Conservation (phyloP, 805 yeast species). For the Kodamaea lidongshanica region DNA sequence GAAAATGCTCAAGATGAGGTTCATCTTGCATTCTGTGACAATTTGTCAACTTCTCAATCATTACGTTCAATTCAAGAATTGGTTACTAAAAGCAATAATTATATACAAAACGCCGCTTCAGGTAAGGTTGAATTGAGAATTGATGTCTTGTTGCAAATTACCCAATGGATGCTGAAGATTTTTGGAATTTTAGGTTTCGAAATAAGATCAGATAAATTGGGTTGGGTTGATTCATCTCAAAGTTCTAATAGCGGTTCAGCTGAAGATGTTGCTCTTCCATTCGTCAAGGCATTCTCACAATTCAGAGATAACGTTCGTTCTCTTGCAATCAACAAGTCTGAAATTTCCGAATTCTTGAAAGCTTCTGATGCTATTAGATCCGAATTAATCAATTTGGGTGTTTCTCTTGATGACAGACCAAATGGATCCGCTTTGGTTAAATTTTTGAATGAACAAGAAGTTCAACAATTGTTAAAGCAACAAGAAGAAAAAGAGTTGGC, state of each 20-base stretch:
- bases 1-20: slow-evolving; percentile 49
- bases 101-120: slow-evolving; percentile 46
- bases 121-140: slow-evolving; percentile 45
- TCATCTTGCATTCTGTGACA: slow-evolving; percentile 82
- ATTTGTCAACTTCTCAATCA: slow-evolving; percentile 72
- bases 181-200: slow-evolving; percentile 72
- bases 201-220: slow-evolving; percentile 61
- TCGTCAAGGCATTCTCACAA: slow-evolving; percentile 63
- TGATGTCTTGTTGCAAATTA: slow-evolving; percentile 60
- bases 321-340: slow-evolving; percentile 59
- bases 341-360: slow-evolving; percentile 47
- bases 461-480: slow-evolving; percentile 52
- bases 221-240: slow-evolving; percentile 57
- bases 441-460: slow-evolving; percentile 66
- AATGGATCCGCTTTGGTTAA: slow-evolving; percentile 80
- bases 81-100: slow-evolving; percentile 65
- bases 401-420: slow-evolving; percentile 82
- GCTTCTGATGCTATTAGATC: slow-evolving; percentile 70
- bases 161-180: slow-evolving; percentile 66
- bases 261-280: slow-evolving; percentile 77
- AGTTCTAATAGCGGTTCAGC: slow-evolving; percentile 15
- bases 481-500: slow-evolving; percentile 54
- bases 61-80: slow-evolving; percentile 60
- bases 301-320: slow-evolving; percentile 81
- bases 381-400: slow-evolving; percentile 68